Evolutionary conservation across 2,329 filamentous ascomycete genomes (phyloP).

Genomic region (Claviceps spartinae): DNA sequence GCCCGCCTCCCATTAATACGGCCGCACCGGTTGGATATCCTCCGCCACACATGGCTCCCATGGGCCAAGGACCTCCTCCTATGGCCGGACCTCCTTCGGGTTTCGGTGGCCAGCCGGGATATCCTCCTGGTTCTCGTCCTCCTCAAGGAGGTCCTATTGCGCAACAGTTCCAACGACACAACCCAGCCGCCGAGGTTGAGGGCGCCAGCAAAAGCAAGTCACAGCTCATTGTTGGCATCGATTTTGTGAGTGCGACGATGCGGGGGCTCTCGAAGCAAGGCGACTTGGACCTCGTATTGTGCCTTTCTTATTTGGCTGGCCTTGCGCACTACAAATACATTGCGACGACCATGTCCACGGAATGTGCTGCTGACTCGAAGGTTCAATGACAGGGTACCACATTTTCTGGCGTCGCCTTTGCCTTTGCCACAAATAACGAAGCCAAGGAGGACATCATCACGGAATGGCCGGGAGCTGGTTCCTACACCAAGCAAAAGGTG

Average conservation of each 20-base stretch:
- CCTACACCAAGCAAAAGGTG: slow-evolving; percentile 98
- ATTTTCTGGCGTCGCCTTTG: slow-evolving; percentile 93
- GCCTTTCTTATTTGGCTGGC: background rate
- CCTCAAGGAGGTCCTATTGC: slow-evolving; percentile 23
- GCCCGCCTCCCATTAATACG: slow-evolving; percentile 55
- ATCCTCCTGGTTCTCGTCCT: slow-evolving; percentile 31
- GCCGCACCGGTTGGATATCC: slow-evolving; percentile 48
- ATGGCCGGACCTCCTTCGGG: slow-evolving; percentile 28
- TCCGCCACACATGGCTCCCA: slow-evolving; percentile 32
- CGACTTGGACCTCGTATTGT: background rate
- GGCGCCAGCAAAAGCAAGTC: slow-evolving; percentile 84
- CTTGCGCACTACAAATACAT: background rate
- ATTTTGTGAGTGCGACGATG: slow-evolving; percentile 59
- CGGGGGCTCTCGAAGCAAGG: background rate
- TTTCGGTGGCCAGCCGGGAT: slow-evolving; percentile 31
- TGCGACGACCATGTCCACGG: background rate
- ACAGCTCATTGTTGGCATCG: slow-evolving; percentile 95
- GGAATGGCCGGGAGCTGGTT: slow-evolving; percentile 95
- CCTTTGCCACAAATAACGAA: slow-evolving; percentile 93
- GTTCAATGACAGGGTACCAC: slow-evolving; percentile 61
- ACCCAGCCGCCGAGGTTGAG: slow-evolving; percentile 61
- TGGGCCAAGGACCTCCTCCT: slow-evolving; percentile 29
- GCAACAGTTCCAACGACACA: slow-evolving; percentile 26
- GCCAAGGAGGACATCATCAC: slow-evolving; percentile 98
- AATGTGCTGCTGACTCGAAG: slow-evolving; percentile 5